Base-by-base conservation (phyloP, 2,329 filamentous ascomycete genomes). In the Aspergillus sp. region DNA sequence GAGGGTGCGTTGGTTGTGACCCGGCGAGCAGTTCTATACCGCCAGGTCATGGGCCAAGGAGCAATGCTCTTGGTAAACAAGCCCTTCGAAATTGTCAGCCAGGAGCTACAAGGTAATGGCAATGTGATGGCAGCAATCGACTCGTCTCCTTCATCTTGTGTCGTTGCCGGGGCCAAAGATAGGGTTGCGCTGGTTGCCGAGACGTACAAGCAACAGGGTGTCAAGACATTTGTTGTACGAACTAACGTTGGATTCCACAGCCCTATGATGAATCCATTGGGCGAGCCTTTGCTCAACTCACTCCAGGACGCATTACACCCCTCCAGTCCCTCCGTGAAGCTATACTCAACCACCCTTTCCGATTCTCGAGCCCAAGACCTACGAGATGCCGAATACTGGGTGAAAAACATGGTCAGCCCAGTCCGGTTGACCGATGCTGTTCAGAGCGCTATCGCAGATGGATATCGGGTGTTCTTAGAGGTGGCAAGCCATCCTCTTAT, bases 211-310 rank as follows among this genome's bases (percentile, higher is more conserved):
- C 8, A 44, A n/a, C 40, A 42, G 28, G 51, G 54, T 3, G 47
- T 70, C 41, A 66, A 63, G 46, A 55, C 56, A 0, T 61, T 65
- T 49, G 55, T 50, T 8, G 68, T 73, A 6, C 61, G 66, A 32
- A 68, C 68, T 0, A 66, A 72, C 39, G 61, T 73, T 36, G 62
- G 67, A 2, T 73, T 73, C 45, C 70, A 73, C 47, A 66, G 61
- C 36, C 67, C 65, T 5, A 4, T 19, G 10, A 59, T 73, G 5
- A 48, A 60, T 8, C 46, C 46, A 12, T 60, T 71, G 8, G 54
- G 54, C 0, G 48, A 54, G 9, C 59, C 65, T 5, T 52, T 73
- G 5, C 30, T 44, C 4, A 19, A 28, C 4, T 40, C 30, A 4
- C 43, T 57, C 3, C 26, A n/a, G 60, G 34, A 51, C 28, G 8